A percentile compares a stretch with the other conserved stretches of the same genome.
Conservation (phyloP, 164 flowering plant genomes). For the Macadamia integrifolia region DNA sequence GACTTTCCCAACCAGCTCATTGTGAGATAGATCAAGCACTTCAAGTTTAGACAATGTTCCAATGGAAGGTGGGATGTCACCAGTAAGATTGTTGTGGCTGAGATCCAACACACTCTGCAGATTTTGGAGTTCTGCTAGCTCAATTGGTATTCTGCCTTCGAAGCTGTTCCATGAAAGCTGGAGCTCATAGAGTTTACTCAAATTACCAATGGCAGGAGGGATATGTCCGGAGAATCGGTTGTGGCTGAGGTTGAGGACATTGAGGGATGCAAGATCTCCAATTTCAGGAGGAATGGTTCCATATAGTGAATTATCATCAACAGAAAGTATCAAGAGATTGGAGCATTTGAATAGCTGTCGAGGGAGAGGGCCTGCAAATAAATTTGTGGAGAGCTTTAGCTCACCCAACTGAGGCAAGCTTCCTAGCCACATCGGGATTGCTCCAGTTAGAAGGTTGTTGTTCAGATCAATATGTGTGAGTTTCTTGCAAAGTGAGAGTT, state of each 20-base stretch:
- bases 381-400: conserved; percentile 69
- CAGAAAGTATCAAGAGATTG: conserved; percentile 63
- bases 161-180: conserved; percentile 58
- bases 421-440: conserved; percentile 78
- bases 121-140: conserved; percentile 66
- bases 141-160: conserved; percentile 61
- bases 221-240: conserved; percentile 63
- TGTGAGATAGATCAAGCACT: conserved; percentile 78
- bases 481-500: conserved; percentile 70
- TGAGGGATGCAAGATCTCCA: conserved; percentile 56
- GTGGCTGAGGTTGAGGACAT: conserved; percentile 51
- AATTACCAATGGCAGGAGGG: conserved; percentile 52
- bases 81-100: conserved; percentile 74
- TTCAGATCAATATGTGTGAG: conserved; percentile 77
- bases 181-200: conserved; percentile 74
- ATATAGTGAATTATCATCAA: conserved; percentile 53
- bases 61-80: conserved; percentile 63
- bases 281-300: conserved; percentile 65
- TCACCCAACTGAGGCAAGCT: conserved; percentile 70
- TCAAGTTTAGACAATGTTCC: conserved; percentile 66
- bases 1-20: conserved; percentile 62
- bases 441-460: conserved; percentile 60
- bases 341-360: conserved; percentile 58
- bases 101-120: conserved; percentile 78
- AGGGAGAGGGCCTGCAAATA: conserved; percentile 62